A percentile compares a stretch with the other conserved stretches of the same genome.
These are phyloP conservation scores for Ascoidea asiatica DNA, from an alignment of 805 yeast genomes.

Conservation along the genomic window DNA sequence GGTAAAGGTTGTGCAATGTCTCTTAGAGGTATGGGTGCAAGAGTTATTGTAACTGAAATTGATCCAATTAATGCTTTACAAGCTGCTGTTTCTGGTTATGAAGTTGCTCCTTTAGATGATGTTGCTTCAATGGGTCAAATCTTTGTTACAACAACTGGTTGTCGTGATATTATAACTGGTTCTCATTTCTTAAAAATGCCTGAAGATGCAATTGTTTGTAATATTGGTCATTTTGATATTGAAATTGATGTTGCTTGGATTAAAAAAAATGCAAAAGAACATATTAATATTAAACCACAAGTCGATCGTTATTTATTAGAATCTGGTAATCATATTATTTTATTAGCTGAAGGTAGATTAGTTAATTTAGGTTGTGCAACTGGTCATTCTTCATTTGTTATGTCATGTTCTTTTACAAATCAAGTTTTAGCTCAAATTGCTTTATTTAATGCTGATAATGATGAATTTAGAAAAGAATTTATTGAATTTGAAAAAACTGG, in stretches of 20 bases:
- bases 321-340: slow-evolving; percentile 85
- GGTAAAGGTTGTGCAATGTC: slow-evolving; percentile 99
- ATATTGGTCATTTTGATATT: slow-evolving; percentile 98
- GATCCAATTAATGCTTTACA: slow-evolving; percentile 99
- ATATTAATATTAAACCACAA: slow-evolving; percentile 96
- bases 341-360: slow-evolving; percentile 97
- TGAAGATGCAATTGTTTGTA: slow-evolving; percentile 98
- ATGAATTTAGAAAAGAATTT: slow-evolving; percentile 61
- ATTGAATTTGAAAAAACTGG: slow-evolving; percentile 91
- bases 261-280: slow-evolving; percentile 84
- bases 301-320: slow-evolving; percentile 92
- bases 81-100: slow-evolving; percentile 98
- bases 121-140: slow-evolving; percentile 90
- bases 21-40: slow-evolving; percentile 97
- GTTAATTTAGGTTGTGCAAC: slow-evolving; percentile 99
- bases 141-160: slow-evolving; percentile 98
- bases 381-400: slow-evolving; percentile 97
- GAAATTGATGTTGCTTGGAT: slow-evolving; percentile 99
- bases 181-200: slow-evolving; percentile 87
- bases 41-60: slow-evolving; percentile 92
- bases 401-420: slow-evolving; percentile 99
- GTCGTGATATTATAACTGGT: slow-evolving; percentile 94
- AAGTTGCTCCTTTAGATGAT: slow-evolving; percentile 89
- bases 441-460: slow-evolving; percentile 79
- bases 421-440: slow-evolving; percentile 99